These are phyloP conservation scores for Trametes polyzona DNA, from an alignment of 1,284 basidiomycete genomes.

Conservation along the genomic window DNA sequence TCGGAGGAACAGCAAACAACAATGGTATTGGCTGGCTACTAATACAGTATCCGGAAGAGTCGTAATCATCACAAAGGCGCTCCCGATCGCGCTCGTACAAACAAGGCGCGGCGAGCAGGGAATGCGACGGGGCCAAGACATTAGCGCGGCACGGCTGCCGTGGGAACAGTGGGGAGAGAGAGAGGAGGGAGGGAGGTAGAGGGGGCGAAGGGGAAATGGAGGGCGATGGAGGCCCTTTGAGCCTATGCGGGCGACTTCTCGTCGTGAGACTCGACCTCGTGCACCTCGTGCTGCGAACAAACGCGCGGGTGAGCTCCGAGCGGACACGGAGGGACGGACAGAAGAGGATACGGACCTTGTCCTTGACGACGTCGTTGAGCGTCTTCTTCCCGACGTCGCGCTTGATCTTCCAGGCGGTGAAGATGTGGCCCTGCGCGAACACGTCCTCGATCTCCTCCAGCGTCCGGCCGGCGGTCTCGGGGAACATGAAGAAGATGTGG, in stretches of 20 bases:
- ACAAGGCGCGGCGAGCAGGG: neutral
- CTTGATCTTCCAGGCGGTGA: constrained; percentile 72
- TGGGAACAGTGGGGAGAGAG: neutral
- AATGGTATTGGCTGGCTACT: neutral
- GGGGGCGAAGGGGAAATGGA: neutral
- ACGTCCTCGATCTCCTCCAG: constrained; percentile 80
- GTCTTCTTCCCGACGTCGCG: constrained; percentile 66
- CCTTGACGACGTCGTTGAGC: constrained; percentile 45
- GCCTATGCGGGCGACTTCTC: constrained; percentile 18
- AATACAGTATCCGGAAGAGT: neutral
- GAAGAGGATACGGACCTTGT: constrained; percentile 11
- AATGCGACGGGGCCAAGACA: neutral
- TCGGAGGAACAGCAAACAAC: neutral
- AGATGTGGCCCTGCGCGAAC: constrained; percentile 68
- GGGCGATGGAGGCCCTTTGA: neutral
- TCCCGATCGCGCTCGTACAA: neutral
- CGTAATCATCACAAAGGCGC: neutral
- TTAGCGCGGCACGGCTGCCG: too few relatives aligned
- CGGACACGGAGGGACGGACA: neutral
- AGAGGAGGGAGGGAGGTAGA: neutral
- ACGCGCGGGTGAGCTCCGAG: neutral
- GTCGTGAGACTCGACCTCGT: constrained; percentile 24
- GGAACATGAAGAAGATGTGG: constrained; percentile 76
- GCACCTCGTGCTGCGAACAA: constrained; percentile 15
- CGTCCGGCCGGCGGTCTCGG: constrained; percentile 72